Base-by-base conservation (phyloP, 768 basidiomycete species). In the Macrolepiota albuminosa region DNA sequence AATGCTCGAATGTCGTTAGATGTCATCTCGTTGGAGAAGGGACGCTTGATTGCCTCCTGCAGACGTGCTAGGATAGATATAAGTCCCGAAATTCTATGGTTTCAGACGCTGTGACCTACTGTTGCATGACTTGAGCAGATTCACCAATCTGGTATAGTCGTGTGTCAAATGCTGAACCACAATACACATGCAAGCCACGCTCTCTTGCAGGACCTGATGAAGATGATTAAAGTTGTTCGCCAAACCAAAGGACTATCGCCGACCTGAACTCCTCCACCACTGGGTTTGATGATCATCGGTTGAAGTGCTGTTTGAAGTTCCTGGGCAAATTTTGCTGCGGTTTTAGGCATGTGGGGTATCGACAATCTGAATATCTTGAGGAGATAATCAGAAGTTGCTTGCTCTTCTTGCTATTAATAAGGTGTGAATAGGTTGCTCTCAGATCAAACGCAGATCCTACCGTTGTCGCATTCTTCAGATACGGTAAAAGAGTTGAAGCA, bases 221-320 rank as follows among this genome's bases (percentile, higher is more conserved):
- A 29, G 29, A 54, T 39, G 51, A 39, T 29, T 24, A 56, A 56
- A 61, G 13, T 14, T n/a, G 62, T 2, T 11, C 33, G 40, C 8
- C 24, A 33, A 21, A n/a, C 6, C 3, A 50, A n/a, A 51, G 10
- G 11, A 31, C 18, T 21, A 49, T n/a, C 51, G 49, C 21, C 82
- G 61, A 91, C 90, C 72, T 82, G 77, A 9, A 89, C 75, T 29
- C 88, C 86, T 13, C 87, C 87, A 2, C 81, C 74, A 42, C 81
- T 78, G 0, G 93, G 94, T 67, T 91, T 93, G 66, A 92, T 80
- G 45, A 99, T 88, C 95, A 98, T 95, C 0, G 92, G 91, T 63
- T 96, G 85, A 11, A 98, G 77, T 7, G 85, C 81, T 6, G 78
- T 70, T 65, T 96, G 94, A 18, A 99, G 78, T 55, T 95, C 92